Percentiles rank a stretch among this genome's conserved stretches.
These are phyloP conservation scores for Phytophthora meadii DNA, from an alignment of 352 stramenopile species.

Conservation along the genomic window DNA sequence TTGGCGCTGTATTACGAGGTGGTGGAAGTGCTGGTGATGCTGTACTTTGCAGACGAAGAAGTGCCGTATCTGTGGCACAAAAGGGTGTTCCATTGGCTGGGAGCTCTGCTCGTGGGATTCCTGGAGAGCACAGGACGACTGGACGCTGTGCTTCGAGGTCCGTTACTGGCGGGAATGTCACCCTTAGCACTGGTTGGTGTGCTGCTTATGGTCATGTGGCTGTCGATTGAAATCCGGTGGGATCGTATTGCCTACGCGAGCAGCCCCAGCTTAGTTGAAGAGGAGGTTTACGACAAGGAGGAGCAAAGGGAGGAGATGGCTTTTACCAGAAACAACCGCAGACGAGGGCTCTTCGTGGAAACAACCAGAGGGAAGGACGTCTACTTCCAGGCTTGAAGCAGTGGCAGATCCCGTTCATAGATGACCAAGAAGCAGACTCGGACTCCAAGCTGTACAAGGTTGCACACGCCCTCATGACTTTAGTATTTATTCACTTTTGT, in stretches of 20 bases:
- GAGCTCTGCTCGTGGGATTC: slow-evolving; percentile 36
- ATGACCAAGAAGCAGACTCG: slow-evolving; percentile 15
- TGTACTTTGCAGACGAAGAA: slow-evolving; percentile 59
- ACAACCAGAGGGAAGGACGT: slow-evolving; percentile 17
- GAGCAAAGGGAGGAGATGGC: slow-evolving; percentile 3
- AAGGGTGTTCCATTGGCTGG: slow-evolving; percentile 49
- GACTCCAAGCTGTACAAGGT: slow-evolving; percentile 1
- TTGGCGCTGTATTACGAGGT: slow-evolving; percentile 53
- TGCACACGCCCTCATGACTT: slow-evolving; percentile 18
- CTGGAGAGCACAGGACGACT: slow-evolving; percentile 37
- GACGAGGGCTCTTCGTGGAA: slow-evolving; percentile 26
- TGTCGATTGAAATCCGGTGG: slow-evolving; percentile 56
- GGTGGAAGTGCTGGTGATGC: slow-evolving; percentile 59
- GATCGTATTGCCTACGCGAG: slow-evolving; percentile 35
- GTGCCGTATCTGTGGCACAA: slow-evolving; percentile 52
- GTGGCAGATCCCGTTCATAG: slow-evolving; percentile 8
- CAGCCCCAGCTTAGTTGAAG: slow-evolving; percentile 12
- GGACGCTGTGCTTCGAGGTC: slow-evolving; percentile 20
- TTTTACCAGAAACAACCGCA: slow-evolving; percentile 4
- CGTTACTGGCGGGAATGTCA: slow-evolving; percentile 35
- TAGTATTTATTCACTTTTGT: slow-evolving; percentile 44
- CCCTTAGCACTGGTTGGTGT: slow-evolving; percentile 38
- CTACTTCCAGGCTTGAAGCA: slow-evolving; percentile 22
- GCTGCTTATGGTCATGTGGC: slow-evolving; percentile 50
- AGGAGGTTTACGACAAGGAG: slow-evolving; percentile 22